These are phyloP conservation scores for Globisporangium yorkense DNA, from an alignment of 352 stramenopile species.

Conservation along the genomic window DNA sequence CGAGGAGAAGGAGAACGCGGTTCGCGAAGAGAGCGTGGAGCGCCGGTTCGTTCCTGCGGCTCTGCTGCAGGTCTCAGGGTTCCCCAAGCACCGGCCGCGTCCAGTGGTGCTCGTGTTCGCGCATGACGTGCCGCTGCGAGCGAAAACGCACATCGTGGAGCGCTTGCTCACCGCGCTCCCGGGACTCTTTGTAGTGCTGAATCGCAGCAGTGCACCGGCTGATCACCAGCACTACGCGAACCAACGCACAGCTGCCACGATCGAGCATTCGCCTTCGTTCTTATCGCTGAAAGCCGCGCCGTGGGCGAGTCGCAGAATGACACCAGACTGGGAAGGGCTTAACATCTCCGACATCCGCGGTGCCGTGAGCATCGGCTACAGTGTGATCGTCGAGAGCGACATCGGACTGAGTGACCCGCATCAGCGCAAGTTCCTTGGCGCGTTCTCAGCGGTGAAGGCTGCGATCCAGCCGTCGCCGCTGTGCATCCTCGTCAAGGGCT, in stretches of 20 bases:
- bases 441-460: conserved; percentile 58
- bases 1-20: conserved; percentile 25
- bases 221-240: background rate
- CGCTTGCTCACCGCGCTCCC: conserved; percentile 43
- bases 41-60: conserved; percentile 53
- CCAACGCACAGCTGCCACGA: conserved; percentile 2
- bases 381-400: conserved; percentile 71
- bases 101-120: conserved; percentile 64
- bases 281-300: conserved; percentile 1
- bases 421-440: conserved; percentile 50
- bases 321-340: conserved; percentile 10
- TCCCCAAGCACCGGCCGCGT: conserved; percentile 34
- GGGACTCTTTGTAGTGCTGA: conserved; percentile 68
- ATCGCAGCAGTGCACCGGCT: conserved; percentile 18
- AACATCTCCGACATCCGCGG: conserved; percentile 29
- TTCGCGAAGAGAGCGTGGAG: conserved; percentile 29
- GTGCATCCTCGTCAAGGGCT: conserved; percentile 59
- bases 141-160: conserved; percentile 30
- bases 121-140: conserved; percentile 48
- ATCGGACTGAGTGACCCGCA: conserved; percentile 59
- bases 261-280: conserved; percentile 9
- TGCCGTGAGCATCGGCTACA: conserved; percentile 41
- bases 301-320: background rate
- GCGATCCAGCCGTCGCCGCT: conserved; percentile 53
- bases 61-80: conserved; percentile 26